Evolutionary conservation across 1,284 basidiomycete species (phyloP).

Genomic region (Thecaphora thlaspeos): DNA sequence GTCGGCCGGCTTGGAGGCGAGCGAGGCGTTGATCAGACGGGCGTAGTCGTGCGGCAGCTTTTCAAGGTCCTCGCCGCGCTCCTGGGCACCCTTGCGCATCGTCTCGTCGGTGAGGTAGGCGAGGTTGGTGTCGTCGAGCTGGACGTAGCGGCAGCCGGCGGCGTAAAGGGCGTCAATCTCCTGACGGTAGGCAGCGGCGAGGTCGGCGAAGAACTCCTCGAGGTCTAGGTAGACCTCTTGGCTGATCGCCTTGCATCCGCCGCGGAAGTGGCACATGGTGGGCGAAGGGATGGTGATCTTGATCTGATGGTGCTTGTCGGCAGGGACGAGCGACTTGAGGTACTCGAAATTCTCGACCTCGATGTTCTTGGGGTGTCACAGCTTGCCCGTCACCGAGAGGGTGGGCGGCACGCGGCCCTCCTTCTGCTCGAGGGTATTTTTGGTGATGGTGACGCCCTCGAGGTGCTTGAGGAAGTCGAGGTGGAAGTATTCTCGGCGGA

Average conservation of each 20-base stretch:
- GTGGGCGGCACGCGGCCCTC: slow-evolving; percentile 52
- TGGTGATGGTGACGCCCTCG: slow-evolving; percentile 33
- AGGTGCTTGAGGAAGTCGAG: slow-evolving; percentile 44
- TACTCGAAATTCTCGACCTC: slow-evolving; percentile 57
- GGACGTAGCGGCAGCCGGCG: slow-evolving; percentile 70
- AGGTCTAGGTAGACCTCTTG: slow-evolving; percentile 67
- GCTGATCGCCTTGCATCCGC: slow-evolving; percentile 31
- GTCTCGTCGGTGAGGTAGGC: slow-evolving; percentile 54
- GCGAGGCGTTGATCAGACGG: slow-evolving; percentile 61
- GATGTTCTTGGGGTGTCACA: slow-evolving; percentile 40
- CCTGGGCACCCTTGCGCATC: slow-evolving; percentile 27
- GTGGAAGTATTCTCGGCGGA: slow-evolving; percentile 46
- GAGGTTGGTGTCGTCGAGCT: slow-evolving; percentile 64
- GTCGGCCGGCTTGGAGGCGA: slow-evolving; percentile 66
- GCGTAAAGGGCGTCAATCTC: slow-evolving; percentile 73
- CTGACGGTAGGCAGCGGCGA: slow-evolving; percentile 69
- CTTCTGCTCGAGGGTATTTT: slow-evolving; percentile 45
- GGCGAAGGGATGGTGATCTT: slow-evolving; percentile 76
- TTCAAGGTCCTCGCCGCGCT: slow-evolving; percentile 33
- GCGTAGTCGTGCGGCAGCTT: slow-evolving; percentile 34
- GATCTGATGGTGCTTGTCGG: slow-evolving; percentile 60
- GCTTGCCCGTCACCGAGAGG: slow-evolving; percentile 54
- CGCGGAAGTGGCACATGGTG: slow-evolving; percentile 47
- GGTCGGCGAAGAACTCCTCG: slow-evolving; percentile 72
- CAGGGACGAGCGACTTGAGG: slow-evolving; percentile 50